These are phyloP conservation scores for Phytopythium aichiense DNA, from an alignment of 352 stramenopile species.

Conservation along the genomic window DNA sequence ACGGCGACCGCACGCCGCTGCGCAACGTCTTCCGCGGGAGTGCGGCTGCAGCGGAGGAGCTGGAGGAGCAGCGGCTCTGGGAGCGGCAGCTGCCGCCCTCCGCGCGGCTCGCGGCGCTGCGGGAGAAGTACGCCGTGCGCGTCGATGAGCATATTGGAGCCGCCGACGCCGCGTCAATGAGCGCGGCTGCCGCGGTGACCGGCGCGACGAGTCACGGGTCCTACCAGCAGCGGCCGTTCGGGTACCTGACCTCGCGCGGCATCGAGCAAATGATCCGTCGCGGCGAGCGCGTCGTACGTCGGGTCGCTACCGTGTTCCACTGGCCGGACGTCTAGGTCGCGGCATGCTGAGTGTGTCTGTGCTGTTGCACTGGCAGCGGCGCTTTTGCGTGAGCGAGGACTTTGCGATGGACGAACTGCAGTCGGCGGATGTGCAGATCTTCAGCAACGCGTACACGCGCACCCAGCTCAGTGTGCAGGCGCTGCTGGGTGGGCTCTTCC, in stretches of 20 bases:
- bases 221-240: conserved; percentile 61
- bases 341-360: background rate
- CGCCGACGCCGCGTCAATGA: conserved; percentile 10
- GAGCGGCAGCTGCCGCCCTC: conserved; percentile 32
- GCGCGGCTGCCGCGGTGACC: background rate
- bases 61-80: conserved; percentile 45
- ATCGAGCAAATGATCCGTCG: conserved; percentile 65
- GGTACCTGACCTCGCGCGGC: conserved; percentile 56
- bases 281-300: conserved; percentile 41
- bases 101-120: conserved; percentile 30
- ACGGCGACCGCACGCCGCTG: conserved; percentile 76
- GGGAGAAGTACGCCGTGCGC: conserved; percentile 18
- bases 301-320: too few species aligned
- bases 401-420: conserved; percentile 34
- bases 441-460: conserved; percentile 67
- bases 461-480: conserved; percentile 78
- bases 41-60: conserved; percentile 16
- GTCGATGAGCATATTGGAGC: background rate
- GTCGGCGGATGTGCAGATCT: conserved; percentile 43
- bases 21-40: conserved; percentile 60
- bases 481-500: conserved; percentile 47
- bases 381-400: conserved; percentile 36
- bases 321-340: too few species aligned
- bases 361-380: conserved; percentile 16
- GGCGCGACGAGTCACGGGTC: conserved; percentile 10